Conservation (phyloP, 202 grass and related monocot genomes). For the Musa balbisiana region DNA sequence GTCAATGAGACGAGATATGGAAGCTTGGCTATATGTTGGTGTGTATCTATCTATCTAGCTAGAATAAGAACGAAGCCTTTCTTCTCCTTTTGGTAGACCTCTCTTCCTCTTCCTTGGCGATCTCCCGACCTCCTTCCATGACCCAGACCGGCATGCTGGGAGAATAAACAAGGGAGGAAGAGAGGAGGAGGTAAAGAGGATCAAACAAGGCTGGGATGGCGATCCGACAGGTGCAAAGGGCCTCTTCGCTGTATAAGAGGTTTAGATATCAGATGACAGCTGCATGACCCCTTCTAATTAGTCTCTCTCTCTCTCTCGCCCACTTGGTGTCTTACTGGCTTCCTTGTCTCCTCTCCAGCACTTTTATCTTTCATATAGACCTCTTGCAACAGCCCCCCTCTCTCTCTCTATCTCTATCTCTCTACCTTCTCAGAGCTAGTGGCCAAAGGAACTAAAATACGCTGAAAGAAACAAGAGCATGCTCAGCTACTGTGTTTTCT, state of each 20-base stretch:
- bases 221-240: constrained; percentile 30
- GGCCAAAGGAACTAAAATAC: too few species aligned
- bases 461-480: too few species aligned
- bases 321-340: constrained; percentile 27
- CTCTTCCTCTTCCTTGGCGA: too few species aligned
- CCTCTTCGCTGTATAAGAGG: constrained; percentile 55
- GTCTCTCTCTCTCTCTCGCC: constrained; percentile 15
- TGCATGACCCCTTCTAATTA: constrained; percentile 1
- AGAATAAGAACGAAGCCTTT: too few species aligned
- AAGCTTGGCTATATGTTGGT: too few species aligned
- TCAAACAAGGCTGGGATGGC: background rate
- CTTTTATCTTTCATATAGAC: background rate
- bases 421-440: too few species aligned
- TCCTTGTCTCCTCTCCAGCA: constrained; percentile 25
- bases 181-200: constrained; percentile 3
- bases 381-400: background rate
- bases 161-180: constrained; percentile 33
- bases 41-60: too few species aligned
- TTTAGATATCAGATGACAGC: constrained; percentile 30
- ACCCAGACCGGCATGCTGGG: background rate
- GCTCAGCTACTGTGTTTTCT: too few species aligned
- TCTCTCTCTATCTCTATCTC: too few species aligned
- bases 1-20: too few species aligned
- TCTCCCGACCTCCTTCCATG: too few species aligned
- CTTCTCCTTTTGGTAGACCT: too few species aligned